Evolutionary conservation across 768 basidiomycete species (phyloP).

Genomic region (Pleurotus citrinopileatus): DNA sequence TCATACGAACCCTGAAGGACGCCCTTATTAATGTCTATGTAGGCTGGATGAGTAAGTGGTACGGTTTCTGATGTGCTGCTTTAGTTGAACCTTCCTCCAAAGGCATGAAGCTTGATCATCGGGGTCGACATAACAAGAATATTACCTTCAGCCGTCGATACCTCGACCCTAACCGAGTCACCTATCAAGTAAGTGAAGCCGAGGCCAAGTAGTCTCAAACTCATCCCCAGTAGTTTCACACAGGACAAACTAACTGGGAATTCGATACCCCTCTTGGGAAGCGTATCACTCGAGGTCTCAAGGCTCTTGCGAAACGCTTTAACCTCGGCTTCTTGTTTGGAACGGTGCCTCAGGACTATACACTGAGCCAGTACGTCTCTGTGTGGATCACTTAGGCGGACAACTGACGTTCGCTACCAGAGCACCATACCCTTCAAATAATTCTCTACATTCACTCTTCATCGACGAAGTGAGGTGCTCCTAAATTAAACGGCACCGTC

Average conservation of each 20-base stretch:
- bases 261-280: slow-evolving; percentile 62
- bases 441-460: slow-evolving; percentile 58
- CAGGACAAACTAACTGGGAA: slow-evolving; percentile 37
- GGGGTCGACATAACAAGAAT: slow-evolving; percentile 50
- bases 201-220: slow-evolving; percentile 39
- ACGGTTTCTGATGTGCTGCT: neutral
- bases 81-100: neutral
- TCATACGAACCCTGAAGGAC: no score
- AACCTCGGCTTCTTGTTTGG: slow-evolving; percentile 65
- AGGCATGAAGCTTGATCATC: slow-evolving; percentile 17
- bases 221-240: slow-evolving; percentile 61
- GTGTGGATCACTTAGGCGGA: no score
- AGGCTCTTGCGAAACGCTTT: slow-evolving; percentile 50
- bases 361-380: slow-evolving; percentile 54
- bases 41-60: slow-evolving; percentile 63
- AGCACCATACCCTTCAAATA: slow-evolving; percentile 57
- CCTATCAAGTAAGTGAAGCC: slow-evolving; percentile 50
- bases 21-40: slow-evolving; percentile 9
- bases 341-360: slow-evolving; percentile 73
- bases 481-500: no score
- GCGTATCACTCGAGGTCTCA: slow-evolving; percentile 52
- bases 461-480: slow-evolving; percentile 37
- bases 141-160: slow-evolving; percentile 69
- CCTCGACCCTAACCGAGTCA: slow-evolving; percentile 74
- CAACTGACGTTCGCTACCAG: slow-evolving; percentile 25